phyloP scores from a whole-genome alignment of 2,329 filamentous ascomycete species.

The Dryadomyces sulphureus region DNA sequence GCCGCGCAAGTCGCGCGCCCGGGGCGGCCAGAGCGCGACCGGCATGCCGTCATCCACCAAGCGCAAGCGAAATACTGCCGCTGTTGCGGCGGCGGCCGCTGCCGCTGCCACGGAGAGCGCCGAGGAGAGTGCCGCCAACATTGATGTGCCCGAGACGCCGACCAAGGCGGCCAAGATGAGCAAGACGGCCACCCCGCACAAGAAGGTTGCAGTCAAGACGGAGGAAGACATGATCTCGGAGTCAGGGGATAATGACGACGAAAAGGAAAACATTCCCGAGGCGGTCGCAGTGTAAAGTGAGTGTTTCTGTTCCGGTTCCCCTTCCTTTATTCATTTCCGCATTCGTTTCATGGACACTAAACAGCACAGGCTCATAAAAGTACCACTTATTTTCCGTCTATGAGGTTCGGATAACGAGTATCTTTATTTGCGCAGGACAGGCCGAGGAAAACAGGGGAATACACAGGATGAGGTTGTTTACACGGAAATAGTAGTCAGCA shows the following conservation, averaged over 20 bases:
- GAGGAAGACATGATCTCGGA: not conserved
- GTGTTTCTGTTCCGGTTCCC: too few species aligned
- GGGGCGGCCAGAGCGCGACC: not conserved
- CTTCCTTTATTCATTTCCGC: too few species aligned
- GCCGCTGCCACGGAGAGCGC: not conserved
- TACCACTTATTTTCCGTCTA: too few species aligned
- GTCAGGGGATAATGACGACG: not conserved
- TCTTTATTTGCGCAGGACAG: too few species aligned
- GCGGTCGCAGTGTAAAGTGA: too few species aligned
- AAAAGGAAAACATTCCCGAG: too few species aligned
- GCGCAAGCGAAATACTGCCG: slow-evolving; percentile 9
- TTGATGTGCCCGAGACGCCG: not conserved
- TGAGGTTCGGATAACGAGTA: too few species aligned
- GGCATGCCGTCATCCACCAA: slow-evolving; percentile 14
- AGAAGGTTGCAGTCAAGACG: not conserved
- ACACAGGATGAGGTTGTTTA: too few species aligned
- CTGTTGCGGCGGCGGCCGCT: slow-evolving; percentile 4
- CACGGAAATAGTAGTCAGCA: too few species aligned
- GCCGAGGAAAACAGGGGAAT: too few species aligned
- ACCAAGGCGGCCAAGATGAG: not conserved
- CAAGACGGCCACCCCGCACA: not conserved
- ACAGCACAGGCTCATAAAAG: too few species aligned
- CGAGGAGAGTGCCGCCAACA: not conserved
- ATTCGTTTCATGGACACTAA: too few species aligned
- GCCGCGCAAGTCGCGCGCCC: not conserved